Conservation (phyloP, 805 yeast species). For the Candida morakotiae region DNA sequence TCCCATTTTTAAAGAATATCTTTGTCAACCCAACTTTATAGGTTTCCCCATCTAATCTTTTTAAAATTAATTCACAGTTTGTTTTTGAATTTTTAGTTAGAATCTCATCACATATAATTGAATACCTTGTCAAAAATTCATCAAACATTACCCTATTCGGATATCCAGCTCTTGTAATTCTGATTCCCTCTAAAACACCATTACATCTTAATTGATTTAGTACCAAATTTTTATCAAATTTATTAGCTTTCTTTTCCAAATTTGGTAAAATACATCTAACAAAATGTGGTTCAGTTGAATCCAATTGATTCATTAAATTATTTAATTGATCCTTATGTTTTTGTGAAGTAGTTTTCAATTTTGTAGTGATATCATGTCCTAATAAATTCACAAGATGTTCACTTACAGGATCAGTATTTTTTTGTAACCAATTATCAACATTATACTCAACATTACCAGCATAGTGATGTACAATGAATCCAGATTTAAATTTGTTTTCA, state of each 20-base stretch:
- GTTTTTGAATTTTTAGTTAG: slow-evolving; percentile 51
- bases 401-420: slow-evolving; percentile 89
- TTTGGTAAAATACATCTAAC: slow-evolving; percentile 96
- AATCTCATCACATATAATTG: slow-evolving; percentile 52
- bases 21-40: slow-evolving; percentile 71
- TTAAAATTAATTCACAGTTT: slow-evolving; percentile 64
- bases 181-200: slow-evolving; percentile 96
- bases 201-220: slow-evolving; percentile 90
- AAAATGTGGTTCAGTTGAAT: slow-evolving; percentile 88
- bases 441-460: slow-evolving; percentile 96
- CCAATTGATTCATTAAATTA: slow-evolving; percentile 66
- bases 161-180: slow-evolving; percentile 95
- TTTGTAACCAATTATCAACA: slow-evolving; percentile 88
- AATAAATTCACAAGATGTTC: slow-evolving; percentile 66
- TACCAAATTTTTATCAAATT: slow-evolving; percentile 72
- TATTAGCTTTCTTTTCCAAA: slow-evolving; percentile 61
- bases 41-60: slow-evolving; percentile 52
- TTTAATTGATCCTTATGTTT: slow-evolving; percentile 83
- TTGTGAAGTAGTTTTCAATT: slow-evolving; percentile 67
- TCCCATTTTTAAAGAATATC: slow-evolving; percentile 73
- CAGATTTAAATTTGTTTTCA: slow-evolving; percentile 69
- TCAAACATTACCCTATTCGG: slow-evolving; percentile 87
- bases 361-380: slow-evolving; percentile 44
- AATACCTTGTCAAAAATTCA: slow-evolving; percentile 74
- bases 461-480: slow-evolving; percentile 84